A percentile compares a stretch with the other conserved stretches of the same genome.
These are phyloP conservation scores for Melanomma pulvis-pyrius DNA, from an alignment of 495 filamentous ascomycete species.

Conservation along the genomic window DNA sequence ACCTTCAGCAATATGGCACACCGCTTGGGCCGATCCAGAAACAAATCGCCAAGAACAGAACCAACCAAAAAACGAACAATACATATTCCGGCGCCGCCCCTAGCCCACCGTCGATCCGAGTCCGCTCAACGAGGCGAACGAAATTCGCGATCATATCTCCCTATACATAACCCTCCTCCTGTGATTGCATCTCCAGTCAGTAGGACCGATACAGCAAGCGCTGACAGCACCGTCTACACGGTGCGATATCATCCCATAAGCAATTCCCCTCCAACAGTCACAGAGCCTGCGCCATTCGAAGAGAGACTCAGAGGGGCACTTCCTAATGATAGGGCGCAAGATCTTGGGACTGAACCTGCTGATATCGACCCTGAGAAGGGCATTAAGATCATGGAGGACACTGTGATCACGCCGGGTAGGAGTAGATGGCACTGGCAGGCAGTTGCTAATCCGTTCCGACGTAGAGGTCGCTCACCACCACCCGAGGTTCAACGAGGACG, in stretches of 20 bases:
- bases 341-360: neutral
- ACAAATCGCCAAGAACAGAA: constrained; percentile 31
- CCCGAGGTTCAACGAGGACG: constrained; percentile 57
- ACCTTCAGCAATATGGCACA: constrained; percentile 46
- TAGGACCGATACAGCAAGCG: constrained; percentile 74
- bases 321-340: neutral
- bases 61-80: constrained; percentile 37
- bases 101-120: constrained; percentile 41
- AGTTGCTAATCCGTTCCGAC: constrained; percentile 57
- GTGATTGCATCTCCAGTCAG: constrained; percentile 72
- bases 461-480: constrained; percentile 57
- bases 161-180: constrained; percentile 58
- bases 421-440: constrained; percentile 49
- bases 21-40: constrained; percentile 19
- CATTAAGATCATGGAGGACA: constrained; percentile 3
- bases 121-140: constrained; percentile 6
- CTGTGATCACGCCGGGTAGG: neutral
- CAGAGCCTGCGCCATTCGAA: neutral
- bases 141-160: constrained; percentile 11
- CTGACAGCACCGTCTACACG: constrained; percentile 81
- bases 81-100: constrained; percentile 39
- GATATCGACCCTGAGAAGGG: constrained; percentile 35
- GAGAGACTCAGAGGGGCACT: neutral
- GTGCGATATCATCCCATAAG: constrained; percentile 79
- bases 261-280: constrained; percentile 54